Evolutionary conservation across 148 eudicot genomes (phyloP).

Genomic region (Rhododendron mucronatum): DNA sequence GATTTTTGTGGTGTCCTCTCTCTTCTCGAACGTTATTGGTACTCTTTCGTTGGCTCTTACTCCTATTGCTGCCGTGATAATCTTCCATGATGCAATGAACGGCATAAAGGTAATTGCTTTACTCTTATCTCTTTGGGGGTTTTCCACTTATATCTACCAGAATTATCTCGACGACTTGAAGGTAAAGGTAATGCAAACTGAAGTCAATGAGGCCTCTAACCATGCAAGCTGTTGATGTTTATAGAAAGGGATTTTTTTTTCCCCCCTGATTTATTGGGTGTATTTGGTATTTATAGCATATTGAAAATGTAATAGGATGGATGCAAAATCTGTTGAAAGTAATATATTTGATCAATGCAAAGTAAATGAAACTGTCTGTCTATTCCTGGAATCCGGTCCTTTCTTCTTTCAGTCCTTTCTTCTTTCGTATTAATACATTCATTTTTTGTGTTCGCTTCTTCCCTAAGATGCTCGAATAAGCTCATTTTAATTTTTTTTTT

Average conservation of each 20-base stretch:
- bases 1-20: conserved; percentile 74
- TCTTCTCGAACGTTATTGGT: conserved; percentile 80
- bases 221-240: conserved; percentile 16
- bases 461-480: no score
- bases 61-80: conserved; percentile 66
- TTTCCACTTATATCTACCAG: conserved; percentile 59
- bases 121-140: background rate
- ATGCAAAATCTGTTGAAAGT: background rate
- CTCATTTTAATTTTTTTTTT: no score
- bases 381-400: no score
- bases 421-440: no score
- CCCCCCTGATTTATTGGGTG: background rate
- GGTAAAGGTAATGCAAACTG: conserved; percentile 20
- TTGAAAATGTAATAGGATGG: conserved; percentile 15
- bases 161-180: conserved; percentile 63
- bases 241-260: background rate
- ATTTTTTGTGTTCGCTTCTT: no score
- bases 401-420: no score
- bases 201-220: conserved; percentile 2
- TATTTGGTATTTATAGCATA: background rate
- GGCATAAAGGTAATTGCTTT: background rate
- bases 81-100: conserved; percentile 63
- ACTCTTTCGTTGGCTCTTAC: conserved; percentile 71
- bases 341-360: background rate
- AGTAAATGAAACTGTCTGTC: background rate